Evolutionary conservation across 1,284 basidiomycete species (phyloP).

Genomic region (Grifola frondosa): DNA sequence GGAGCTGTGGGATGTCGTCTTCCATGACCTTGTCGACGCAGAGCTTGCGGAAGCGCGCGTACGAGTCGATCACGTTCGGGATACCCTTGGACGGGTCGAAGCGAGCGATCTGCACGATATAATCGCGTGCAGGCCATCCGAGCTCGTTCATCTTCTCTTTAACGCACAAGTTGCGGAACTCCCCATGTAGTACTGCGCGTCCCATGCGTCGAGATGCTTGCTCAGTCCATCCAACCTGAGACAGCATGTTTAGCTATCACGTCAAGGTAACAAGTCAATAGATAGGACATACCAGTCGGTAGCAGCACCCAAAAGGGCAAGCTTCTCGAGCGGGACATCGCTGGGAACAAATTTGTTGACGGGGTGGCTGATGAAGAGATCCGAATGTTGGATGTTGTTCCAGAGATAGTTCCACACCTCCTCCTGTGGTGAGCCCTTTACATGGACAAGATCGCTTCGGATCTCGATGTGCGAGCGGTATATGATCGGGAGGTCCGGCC

Average conservation of each 20-base stretch:
- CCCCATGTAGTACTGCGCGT: conserved; percentile 81
- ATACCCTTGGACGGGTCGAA: conserved; percentile 82
- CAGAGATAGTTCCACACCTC: conserved; percentile 90
- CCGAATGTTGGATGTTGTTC: conserved; percentile 83
- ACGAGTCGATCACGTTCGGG: conserved; percentile 80
- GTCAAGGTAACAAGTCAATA: neutral
- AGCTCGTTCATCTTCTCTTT: conserved; percentile 79
- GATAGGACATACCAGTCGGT: conserved; percentile 65
- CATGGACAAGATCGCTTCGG: conserved; percentile 74
- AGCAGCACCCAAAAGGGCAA: conserved; percentile 72
- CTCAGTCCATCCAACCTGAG: conserved; percentile 83
- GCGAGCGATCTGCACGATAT: conserved; percentile 82
- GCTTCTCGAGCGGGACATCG: conserved; percentile 71
- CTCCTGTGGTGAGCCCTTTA: conserved; percentile 75
- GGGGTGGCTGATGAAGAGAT: conserved; percentile 89
- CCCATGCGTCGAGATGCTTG: conserved; percentile 77
- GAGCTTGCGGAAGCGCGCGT: conserved; percentile 70
- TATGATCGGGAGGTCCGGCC: conserved; percentile 79
- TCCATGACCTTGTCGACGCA: conserved; percentile 49
- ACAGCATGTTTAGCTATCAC: conserved; percentile 4
- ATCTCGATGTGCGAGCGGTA: conserved; percentile 93
- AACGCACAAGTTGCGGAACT: conserved; percentile 70
- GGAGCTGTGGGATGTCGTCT: conserved; percentile 72
- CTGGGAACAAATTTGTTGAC: conserved; percentile 87
- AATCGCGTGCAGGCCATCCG: conserved; percentile 77